These are phyloP conservation scores for Mycena filopes DNA, from an alignment of 768 basidiomycete genomes.

Conservation along the genomic window DNA sequence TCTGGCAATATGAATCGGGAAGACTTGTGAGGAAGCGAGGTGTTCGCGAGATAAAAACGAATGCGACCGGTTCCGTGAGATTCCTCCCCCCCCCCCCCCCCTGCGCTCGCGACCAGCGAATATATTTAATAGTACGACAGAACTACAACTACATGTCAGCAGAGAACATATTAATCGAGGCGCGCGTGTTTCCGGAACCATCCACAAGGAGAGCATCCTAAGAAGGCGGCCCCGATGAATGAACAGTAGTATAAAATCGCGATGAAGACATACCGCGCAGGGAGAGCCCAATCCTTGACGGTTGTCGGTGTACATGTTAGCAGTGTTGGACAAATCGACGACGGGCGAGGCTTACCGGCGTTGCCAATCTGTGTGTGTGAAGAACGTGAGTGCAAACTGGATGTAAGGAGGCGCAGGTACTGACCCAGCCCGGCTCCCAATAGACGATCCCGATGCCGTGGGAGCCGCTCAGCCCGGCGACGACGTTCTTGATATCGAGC, in stretches of 20 bases:
- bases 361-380: constrained; percentile 25
- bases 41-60: too few relatives aligned
- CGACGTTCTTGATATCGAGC: constrained; percentile 56
- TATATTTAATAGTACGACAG: too few relatives aligned
- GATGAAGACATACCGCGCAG: constrained; percentile 18
- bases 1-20: too few relatives aligned
- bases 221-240: background rate
- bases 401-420: background rate
- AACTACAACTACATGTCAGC: constrained; percentile 24
- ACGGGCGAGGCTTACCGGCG: constrained; percentile 8
- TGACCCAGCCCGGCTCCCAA: constrained; percentile 75
- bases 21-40: too few relatives aligned
- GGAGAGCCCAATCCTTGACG: constrained; percentile 21
- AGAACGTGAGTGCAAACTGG: background rate
- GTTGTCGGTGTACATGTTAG: background rate
- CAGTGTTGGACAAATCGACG: too few relatives aligned
- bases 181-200: constrained; percentile 19
- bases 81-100: too few relatives aligned
- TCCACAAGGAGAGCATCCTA: constrained; percentile 28
- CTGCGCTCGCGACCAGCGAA: too few relatives aligned
- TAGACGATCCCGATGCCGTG: constrained; percentile 64
- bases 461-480: constrained; percentile 58
- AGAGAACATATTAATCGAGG: constrained; percentile 30
- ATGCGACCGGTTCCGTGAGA: too few relatives aligned
- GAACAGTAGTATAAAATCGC: background rate